These are phyloP conservation scores for Pythium biforme DNA, from an alignment of 352 stramenopile genomes.

Conservation along the genomic window DNA sequence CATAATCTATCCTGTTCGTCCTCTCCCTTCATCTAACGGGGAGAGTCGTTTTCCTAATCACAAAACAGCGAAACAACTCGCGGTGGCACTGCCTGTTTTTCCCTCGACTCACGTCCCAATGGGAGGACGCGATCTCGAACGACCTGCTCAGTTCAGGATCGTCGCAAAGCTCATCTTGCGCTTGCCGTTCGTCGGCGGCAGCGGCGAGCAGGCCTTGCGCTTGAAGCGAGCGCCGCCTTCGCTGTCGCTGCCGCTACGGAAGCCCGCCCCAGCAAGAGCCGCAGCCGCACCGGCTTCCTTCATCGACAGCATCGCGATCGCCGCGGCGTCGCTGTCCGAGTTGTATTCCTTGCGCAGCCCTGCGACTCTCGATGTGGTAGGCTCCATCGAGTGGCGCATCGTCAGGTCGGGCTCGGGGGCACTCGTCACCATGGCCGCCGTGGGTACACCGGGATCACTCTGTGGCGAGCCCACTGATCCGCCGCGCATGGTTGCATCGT, in stretches of 20 bases:
- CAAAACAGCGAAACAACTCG: slow-evolving; percentile 5
- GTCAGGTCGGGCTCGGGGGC: neutral
- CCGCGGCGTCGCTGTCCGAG: slow-evolving; percentile 75
- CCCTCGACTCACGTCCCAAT: slow-evolving; percentile 5
- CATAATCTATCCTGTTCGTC: slow-evolving; percentile 20
- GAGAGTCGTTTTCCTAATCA: slow-evolving; percentile 6
- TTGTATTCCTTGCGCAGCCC: slow-evolving; percentile 40
- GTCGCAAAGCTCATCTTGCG: slow-evolving; percentile 88
- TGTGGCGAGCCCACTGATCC: slow-evolving; percentile 10
- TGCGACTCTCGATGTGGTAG: neutral
- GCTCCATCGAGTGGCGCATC: slow-evolving; percentile 19
- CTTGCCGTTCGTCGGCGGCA: slow-evolving; percentile 50
- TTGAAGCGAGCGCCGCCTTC: slow-evolving; percentile 35
- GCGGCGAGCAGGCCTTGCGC: slow-evolving; percentile 68
- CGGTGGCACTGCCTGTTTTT: slow-evolving; percentile 10
- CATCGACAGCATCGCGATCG: slow-evolving; percentile 80
- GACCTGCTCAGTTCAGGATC: slow-evolving; percentile 79
- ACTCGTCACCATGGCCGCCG: neutral
- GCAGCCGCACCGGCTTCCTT: slow-evolving; percentile 37
- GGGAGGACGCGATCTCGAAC: neutral
- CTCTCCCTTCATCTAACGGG: slow-evolving; percentile 7
- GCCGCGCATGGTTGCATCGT: slow-evolving; percentile 21
- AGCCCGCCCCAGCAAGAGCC: neutral
- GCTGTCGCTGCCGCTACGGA: slow-evolving; percentile 30
- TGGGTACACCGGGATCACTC: neutral